Evolutionary conservation across 768 basidiomycete species (phyloP).

Genomic region (Lactarius indigo): DNA sequence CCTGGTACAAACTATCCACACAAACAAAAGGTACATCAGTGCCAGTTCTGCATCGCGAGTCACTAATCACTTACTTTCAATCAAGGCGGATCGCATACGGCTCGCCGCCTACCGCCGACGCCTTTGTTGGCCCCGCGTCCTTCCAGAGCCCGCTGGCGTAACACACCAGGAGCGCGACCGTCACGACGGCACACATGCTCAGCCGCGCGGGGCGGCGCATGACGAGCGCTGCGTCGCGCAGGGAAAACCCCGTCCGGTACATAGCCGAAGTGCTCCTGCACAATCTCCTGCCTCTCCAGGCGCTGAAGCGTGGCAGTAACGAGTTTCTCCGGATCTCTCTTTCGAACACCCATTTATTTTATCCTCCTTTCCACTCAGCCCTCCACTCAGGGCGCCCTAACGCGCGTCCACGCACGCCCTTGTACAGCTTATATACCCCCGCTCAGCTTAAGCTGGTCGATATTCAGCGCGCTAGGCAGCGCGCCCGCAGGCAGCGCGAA

Average conservation of each 20-base stretch:
- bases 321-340: conserved; percentile 17
- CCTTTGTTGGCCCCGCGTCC: conserved; percentile 28
- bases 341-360: too few species aligned
- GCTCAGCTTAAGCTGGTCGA: too few species aligned
- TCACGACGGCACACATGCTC: conserved; percentile 84
- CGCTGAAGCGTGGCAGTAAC: conserved; percentile 31
- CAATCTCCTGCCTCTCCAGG: conserved; percentile 51
- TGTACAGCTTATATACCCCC: too few species aligned
- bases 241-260: conserved; percentile 45
- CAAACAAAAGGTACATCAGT: not conserved
- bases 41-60: not conserved
- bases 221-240: conserved; percentile 51
- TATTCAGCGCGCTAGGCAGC: too few species aligned
- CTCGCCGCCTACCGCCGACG: conserved; percentile 12
- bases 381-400: too few species aligned
- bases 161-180: conserved; percentile 79
- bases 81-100: conserved; percentile 82
- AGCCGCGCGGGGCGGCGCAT: conserved; percentile 78
- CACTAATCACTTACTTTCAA: conserved; percentile 58
- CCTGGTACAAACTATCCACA: too few species aligned
- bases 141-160: conserved; percentile 47
- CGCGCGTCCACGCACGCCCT: too few species aligned
- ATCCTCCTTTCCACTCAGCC: too few species aligned
- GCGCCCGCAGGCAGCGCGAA: too few species aligned
- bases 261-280: conserved; percentile 63